Base-by-base conservation (phyloP, 1,139 yeast genomes). In the Blastobotrys malaysiensis region DNA sequence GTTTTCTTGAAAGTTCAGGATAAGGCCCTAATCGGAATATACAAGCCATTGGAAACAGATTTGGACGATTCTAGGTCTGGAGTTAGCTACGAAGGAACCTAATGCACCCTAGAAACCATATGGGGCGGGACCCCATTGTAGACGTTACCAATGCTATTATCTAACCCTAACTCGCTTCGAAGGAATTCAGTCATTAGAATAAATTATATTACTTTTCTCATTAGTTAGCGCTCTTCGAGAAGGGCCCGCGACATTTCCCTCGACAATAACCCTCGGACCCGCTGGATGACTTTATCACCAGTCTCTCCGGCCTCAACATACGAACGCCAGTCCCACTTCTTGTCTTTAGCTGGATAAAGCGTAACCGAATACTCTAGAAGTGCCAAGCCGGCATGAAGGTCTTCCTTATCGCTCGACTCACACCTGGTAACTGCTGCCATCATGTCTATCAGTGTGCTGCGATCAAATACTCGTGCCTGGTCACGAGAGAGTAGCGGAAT, bases 391-490 rank as follows among this genome's bases (percentile, higher is more conserved):
- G 44, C 52, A 16, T 56, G 49, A 18, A 49, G 36, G 6, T 53
- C 52, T 16, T 58, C 55, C 4, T 52, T 44, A 9, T 48, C 55
- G 26, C 49, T 52, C 43, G 61, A 59, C 59, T 79, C 81, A 69
- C 73, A 81, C 46, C 68, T 67, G 60, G 81, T 82, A 36, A 81
- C 67, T 31, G 79, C 72, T 55, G 77, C 80, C 51, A 81, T 74
- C 27, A 81, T 69, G 16, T 75, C 66, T 20, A 80, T 73, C 52
- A 80, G 66, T 53, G 80, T 83, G 1, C 78, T 19, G 2, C 60
- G 50, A 13, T 53, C 54, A 52, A 65, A 61, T 21, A 63, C 59
- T 9, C 61, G 54, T 3, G 62, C 61, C 21, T 50, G 53, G 11
- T 55, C 52, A 2, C 58, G 53, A 9, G 58, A 53, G 21, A 63